A percentile compares a stretch with the other conserved stretches of the same genome.
Conservation (phyloP, 140 eudicot species). For the Oenanthe javanica region DNA sequence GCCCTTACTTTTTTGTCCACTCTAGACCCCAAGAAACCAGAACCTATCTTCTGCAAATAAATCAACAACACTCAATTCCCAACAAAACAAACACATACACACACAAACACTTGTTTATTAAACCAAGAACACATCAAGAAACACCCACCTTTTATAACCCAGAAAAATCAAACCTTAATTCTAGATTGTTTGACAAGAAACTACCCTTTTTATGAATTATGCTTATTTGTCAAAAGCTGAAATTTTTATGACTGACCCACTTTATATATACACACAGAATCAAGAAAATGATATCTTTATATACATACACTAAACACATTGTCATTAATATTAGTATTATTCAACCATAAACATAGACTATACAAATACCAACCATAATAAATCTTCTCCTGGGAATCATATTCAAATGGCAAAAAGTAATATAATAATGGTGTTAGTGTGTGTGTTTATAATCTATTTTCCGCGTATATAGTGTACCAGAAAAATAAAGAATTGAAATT, state of each 20-base stretch:
- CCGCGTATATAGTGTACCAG: not conserved
- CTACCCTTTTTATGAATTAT: not conserved
- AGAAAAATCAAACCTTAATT: not conserved
- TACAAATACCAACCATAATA: not conserved
- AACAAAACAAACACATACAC: not conserved
- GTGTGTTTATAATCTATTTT: not conserved
- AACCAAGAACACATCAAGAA: too few relatives aligned
- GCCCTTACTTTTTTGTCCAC: constrained; percentile 26
- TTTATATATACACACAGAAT: not conserved
- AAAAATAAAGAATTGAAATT: not conserved
- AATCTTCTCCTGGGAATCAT: not conserved
- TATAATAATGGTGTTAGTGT: not conserved
- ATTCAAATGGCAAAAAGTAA: not conserved
- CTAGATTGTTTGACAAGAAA: not conserved
- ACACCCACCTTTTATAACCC: constrained; percentile 11
- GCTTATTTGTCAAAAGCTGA: constrained; percentile 5
- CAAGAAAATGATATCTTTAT: not conserved
- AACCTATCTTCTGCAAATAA: constrained; percentile 21
- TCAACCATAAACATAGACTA: not conserved
- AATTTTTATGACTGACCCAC: constrained; percentile 1
- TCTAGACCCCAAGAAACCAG: constrained; percentile 35
- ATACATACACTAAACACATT: too few relatives aligned
- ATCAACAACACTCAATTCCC: not conserved
- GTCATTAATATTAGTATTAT: not conserved
- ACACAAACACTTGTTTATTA: not conserved